Conservation (phyloP, 1,284 basidiomycete genomes). For the Boletellus deceptivus region DNA sequence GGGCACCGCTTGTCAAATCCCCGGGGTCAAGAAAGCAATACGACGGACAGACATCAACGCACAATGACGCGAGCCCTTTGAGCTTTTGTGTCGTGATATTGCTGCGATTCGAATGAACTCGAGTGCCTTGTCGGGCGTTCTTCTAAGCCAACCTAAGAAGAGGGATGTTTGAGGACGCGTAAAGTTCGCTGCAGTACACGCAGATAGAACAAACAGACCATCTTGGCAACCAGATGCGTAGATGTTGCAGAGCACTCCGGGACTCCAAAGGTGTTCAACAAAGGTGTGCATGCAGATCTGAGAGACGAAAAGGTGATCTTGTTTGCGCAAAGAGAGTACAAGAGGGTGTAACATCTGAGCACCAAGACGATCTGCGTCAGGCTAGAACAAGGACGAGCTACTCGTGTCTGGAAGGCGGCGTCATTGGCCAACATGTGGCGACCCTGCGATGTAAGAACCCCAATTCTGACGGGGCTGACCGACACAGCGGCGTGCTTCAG, state of each 20-base stretch:
- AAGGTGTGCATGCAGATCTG: background rate
- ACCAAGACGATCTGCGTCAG: background rate
- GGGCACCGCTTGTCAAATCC: background rate
- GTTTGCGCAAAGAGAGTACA: slow-evolving; percentile 15
- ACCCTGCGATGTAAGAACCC: background rate
- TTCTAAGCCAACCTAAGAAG: slow-evolving; percentile 7
- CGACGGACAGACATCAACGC: too few species aligned
- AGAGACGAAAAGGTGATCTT: slow-evolving; percentile 8
- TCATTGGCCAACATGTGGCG: slow-evolving; percentile 24
- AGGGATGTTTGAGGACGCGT: background rate
- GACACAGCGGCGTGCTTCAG: background rate
- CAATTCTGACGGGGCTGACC: background rate
- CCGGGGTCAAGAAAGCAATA: background rate
- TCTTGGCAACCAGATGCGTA: slow-evolving; percentile 16
- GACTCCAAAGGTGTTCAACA: background rate
- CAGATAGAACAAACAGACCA: slow-evolving; percentile 1
- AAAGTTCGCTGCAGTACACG: background rate
- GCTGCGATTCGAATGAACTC: background rate
- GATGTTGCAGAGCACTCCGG: slow-evolving; percentile 16
- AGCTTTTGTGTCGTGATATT: slow-evolving; percentile 10
- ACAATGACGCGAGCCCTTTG: slow-evolving; percentile 1
- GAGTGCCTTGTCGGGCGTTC: slow-evolving; percentile 3
- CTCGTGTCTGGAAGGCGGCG: slow-evolving; percentile 19
- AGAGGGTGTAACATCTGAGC: slow-evolving; percentile 2
- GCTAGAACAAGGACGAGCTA: background rate